Evolutionary conservation across 768 basidiomycete genomes (phyloP).

Genomic region (Boletales sp.): DNA sequence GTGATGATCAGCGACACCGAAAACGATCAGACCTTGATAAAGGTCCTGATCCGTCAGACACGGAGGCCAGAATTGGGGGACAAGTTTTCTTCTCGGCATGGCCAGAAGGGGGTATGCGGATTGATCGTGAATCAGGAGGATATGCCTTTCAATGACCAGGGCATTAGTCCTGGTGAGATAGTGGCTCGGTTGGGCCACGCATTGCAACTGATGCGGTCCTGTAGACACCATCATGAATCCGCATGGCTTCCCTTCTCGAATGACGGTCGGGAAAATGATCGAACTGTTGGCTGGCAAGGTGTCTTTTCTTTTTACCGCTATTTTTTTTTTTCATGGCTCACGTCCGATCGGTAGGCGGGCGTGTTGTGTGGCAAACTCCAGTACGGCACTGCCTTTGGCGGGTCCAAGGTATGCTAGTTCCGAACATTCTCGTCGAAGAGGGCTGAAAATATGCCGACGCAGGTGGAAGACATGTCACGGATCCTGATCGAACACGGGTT

Average conservation of each 20-base stretch:
- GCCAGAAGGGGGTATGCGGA: slow-evolving; percentile 98
- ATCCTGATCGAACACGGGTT: slow-evolving; percentile 94
- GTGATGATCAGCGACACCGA: slow-evolving; percentile 97
- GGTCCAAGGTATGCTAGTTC: slow-evolving; percentile 69
- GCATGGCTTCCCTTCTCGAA: slow-evolving; percentile 97
- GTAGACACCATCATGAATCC: slow-evolving; percentile 99
- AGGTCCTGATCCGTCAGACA: slow-evolving; percentile 96
- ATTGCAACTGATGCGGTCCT: slow-evolving; percentile 5
- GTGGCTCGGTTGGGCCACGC: slow-evolving; percentile 2
- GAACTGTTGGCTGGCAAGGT: slow-evolving; percentile 96
- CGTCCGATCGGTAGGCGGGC: slow-evolving; percentile 59
- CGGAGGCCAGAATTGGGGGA: slow-evolving; percentile 95
- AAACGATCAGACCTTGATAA: slow-evolving; percentile 93
- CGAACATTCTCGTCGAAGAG: too few relatives aligned
- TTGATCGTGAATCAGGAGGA: slow-evolving; percentile 98
- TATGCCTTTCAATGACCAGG: slow-evolving; percentile 98
- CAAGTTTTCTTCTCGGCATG: slow-evolving; percentile 97
- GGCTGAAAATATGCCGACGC: slow-evolving; percentile 8
- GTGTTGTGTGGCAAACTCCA: slow-evolving; percentile 86
- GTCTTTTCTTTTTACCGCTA: background rate
- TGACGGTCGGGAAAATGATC: slow-evolving; percentile 99
- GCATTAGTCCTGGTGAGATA: slow-evolving; percentile 80
- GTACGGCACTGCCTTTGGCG: slow-evolving; percentile 96
- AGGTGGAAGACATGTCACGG: slow-evolving; percentile 98
- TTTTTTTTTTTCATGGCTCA: background rate